Base-by-base conservation (phyloP, 2,329 filamentous ascomycete species). In the Gremmenia infestans region DNA sequence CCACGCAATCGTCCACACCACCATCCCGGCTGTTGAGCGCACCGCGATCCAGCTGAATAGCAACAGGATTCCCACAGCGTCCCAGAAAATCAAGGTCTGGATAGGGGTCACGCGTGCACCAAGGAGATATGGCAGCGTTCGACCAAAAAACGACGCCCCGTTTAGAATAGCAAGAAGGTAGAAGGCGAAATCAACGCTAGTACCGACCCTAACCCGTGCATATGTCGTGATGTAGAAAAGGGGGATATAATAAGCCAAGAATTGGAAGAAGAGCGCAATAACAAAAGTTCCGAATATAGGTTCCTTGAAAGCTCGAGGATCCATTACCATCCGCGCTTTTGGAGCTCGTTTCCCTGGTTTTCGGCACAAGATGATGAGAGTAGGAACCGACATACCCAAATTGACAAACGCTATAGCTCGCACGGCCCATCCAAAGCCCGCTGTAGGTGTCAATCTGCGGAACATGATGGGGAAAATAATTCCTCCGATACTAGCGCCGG, bases 1-100 rank as follows among this genome's bases (percentile, higher is more conserved):
- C 68, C 94, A 95, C 3, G 93, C 67, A 4, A 90, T 67, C 0
- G 84, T 79, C 67, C 91, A 96, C 5, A 88, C 73, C 55, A 95
- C 76, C 19, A 91, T 77, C 32, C 91, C 78, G 0, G 82, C 74
- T 4, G 81, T 78, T 23, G 73, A 74, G 5, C 72, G 73, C 12
- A 72, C 71, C 2, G 76, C 74, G 5, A 81, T 70, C 81, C 81
- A 78, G 2, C 47, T 46, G 25, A 51, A 56, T 28, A 53, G 19
- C n/a, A 52, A 22, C 14, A 62, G 32, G 2, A n/a, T 42, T 12
- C 50, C 50, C 2, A 25, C 22, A 8, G 47, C 17, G 15, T 50
- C 52, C 1, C 63, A 67, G 0, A 65, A 70, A 2, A 68, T 40
- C 0, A 72, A 67, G 15, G 76, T 70, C 63, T 81, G 81, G 67